Evolutionary conservation across 352 stramenopile species (phyloP).

Genomic region (Blastocystis sp.): DNA sequence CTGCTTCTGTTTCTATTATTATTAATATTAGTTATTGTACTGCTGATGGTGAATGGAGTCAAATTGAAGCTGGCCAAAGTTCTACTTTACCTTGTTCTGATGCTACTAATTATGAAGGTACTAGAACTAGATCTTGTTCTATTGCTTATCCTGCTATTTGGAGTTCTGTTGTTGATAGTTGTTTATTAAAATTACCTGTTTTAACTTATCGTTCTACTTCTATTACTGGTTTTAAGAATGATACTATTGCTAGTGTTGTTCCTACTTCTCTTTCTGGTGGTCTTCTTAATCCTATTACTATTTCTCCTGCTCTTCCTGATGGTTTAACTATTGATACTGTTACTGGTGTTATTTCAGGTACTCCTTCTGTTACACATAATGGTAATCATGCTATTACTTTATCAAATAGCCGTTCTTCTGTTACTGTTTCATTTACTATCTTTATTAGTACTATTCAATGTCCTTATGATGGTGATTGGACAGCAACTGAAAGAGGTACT

Average conservation of each 20-base stretch:
- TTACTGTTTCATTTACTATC: constrained; percentile 6
- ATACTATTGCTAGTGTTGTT: constrained; percentile 24
- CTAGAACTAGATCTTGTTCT: constrained; percentile 11
- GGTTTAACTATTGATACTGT: background rate
- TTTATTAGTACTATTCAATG: constrained; percentile 1
- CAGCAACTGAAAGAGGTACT: constrained; percentile 3
- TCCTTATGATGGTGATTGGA: constrained; percentile 11
- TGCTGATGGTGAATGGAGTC: constrained; percentile 23
- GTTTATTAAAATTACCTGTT: constrained; percentile 10
- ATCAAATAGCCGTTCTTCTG: background rate
- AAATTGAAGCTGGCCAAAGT: constrained; percentile 10
- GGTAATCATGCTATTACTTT: constrained; percentile 11
- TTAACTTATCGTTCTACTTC: constrained; percentile 13
- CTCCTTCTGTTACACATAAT: background rate
- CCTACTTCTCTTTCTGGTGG: constrained; percentile 23
- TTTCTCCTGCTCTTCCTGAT: constrained; percentile 11
- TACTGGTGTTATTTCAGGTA: constrained; percentile 24
- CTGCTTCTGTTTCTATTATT: constrained; percentile 1
- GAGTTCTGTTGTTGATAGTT: constrained; percentile 2
- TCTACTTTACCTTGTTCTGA: constrained; percentile 5
- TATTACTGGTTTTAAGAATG: constrained; percentile 23
- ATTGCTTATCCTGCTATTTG: background rate
- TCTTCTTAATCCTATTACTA: constrained; percentile 5
- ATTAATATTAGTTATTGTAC: constrained; percentile 5
- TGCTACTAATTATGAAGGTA: constrained; percentile 25